Base-by-base conservation (phyloP, 2,329 filamentous ascomycete genomes). In the Coleophoma eucalyptorum region DNA sequence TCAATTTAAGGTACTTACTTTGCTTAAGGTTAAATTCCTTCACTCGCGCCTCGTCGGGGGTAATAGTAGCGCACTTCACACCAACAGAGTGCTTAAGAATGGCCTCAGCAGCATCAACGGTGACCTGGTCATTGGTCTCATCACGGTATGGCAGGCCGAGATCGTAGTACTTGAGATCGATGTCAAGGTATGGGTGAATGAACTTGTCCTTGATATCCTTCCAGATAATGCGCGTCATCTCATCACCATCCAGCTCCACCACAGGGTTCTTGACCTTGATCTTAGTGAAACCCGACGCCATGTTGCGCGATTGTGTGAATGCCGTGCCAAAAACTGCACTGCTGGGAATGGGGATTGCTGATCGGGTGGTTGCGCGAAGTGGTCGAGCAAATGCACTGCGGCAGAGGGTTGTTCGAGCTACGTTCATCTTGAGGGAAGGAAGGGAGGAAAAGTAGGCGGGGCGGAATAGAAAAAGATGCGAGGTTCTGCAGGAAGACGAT, bases 141-240 rank as follows among this genome's bases (percentile, higher is more conserved):
- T 99, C 93, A 69, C 94, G 89, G 81, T 96, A 96, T 70, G 90
- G 85, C 58, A 97, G 83, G 55, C 94, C 94, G 63, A 96, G 75
- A 69, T 96, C 91, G 74, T 96, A 96, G 83, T 96, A 96, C 80
- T 99, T 97, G 67, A 99, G 85, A 73, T 97, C 93, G 71, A 99
- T 84, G 72, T 97, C 92, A 62, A 99, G 87, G 77, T 94, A 97
- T 50, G 92, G 92, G 75, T 87, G 80, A 74, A 97, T 97, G 78
- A 97, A 93, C 81, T 95, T 96, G 77, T 97, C 89, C 83, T 97
- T 97, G 83, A 99, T 99, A 72, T 89, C 86, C 78, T 97, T 80
- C 94, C 94, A 99, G 79, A 99, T 99, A 71, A 99, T 92, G 66
- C 94, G 83, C 64, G 94, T 99, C 94, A 97, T 97, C 86, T 91